A percentile compares a stretch with the other conserved stretches of the same genome.
phyloP scores from a whole-genome alignment of 2,329 filamentous ascomycete species.

The Ilyonectria mors-panacis region DNA sequence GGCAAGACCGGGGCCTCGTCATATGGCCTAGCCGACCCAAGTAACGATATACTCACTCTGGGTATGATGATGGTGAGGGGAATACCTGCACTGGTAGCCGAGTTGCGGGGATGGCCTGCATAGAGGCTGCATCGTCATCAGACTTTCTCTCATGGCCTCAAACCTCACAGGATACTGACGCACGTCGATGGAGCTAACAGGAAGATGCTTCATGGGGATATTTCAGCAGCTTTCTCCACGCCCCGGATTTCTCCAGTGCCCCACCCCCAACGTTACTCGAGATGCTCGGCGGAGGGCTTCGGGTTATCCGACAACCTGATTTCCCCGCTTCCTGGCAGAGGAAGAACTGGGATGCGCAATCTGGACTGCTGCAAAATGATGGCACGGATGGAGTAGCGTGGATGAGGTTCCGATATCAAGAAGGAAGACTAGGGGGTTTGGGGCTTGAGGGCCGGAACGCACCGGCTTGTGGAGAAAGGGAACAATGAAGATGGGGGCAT shows the following conservation, averaged over 20 bases:
- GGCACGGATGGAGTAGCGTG: background rate
- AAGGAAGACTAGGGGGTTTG: background rate
- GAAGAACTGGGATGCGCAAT: background rate
- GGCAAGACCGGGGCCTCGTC: constrained; percentile 4
- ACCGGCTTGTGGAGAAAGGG: constrained; percentile 21
- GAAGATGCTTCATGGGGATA: constrained; percentile 12
- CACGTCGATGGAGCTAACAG: constrained; percentile 21
- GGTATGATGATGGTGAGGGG: constrained; percentile 17
- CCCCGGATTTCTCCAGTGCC: constrained; percentile 12
- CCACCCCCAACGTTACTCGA: constrained; percentile 25
- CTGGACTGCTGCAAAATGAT: constrained; percentile 13
- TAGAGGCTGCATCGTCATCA: constrained; percentile 23
- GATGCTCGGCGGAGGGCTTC: background rate
- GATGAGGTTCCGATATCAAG: background rate
- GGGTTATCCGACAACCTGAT: background rate
- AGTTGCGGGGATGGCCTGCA: constrained; percentile 16
- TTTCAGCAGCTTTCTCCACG: constrained; percentile 9
- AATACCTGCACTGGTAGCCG: constrained; percentile 16
- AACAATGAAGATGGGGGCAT: constrained; percentile 18
- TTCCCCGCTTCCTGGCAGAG: background rate
- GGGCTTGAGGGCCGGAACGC: constrained; percentile 1
- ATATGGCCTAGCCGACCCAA: background rate
- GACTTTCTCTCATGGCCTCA: constrained; percentile 7
- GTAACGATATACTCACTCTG: constrained; percentile 9
- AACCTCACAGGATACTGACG: constrained; percentile 12